phyloP scores from a whole-genome alignment of 495 filamentous ascomycete species.

The Podospora conica region DNA sequence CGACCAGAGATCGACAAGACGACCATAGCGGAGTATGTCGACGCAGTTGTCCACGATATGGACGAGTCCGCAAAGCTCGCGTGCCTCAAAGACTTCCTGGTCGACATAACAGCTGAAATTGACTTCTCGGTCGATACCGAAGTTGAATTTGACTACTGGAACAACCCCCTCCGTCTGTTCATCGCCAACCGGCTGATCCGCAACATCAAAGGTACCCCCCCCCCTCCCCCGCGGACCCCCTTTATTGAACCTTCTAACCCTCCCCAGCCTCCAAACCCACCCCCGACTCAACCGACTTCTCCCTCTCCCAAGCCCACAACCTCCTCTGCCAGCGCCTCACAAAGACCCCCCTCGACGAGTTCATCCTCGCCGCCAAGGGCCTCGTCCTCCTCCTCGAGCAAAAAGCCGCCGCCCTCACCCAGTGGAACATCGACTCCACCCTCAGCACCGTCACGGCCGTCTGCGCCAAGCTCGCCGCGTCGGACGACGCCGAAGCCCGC shows the following conservation, averaged over 20 bases:
- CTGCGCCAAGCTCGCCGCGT: constrained; percentile 31
- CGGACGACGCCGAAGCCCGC: neutral
- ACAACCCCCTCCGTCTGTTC: constrained; percentile 10
- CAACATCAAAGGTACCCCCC: constrained; percentile 15
- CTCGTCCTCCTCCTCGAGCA: constrained; percentile 53
- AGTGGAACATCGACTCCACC: constrained; percentile 64
- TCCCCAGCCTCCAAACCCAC: neutral
- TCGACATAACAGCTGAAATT: neutral
- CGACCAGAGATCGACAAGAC: constrained; percentile 13
- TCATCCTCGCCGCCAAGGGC: constrained; percentile 51
- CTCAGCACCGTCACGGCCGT: constrained; percentile 51
- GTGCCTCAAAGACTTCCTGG: constrained; percentile 22
- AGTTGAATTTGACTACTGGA: neutral
- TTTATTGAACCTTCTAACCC: neutral
- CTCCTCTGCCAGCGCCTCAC: constrained; percentile 18
- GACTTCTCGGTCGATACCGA: no score
- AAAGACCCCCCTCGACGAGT: constrained; percentile 29
- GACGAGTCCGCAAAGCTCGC: constrained; percentile 23
- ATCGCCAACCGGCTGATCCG: constrained; percentile 23
- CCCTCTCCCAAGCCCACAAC: constrained; percentile 29
- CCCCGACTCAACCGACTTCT: constrained; percentile 9
- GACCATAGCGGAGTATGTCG: constrained; percentile 20
- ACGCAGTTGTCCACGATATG: constrained; percentile 15
- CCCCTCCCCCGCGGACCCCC: neutral
- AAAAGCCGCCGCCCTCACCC: constrained; percentile 48